Evolutionary conservation across 495 filamentous ascomycete genomes (phyloP).

Genomic region (Podospora comata): DNA sequence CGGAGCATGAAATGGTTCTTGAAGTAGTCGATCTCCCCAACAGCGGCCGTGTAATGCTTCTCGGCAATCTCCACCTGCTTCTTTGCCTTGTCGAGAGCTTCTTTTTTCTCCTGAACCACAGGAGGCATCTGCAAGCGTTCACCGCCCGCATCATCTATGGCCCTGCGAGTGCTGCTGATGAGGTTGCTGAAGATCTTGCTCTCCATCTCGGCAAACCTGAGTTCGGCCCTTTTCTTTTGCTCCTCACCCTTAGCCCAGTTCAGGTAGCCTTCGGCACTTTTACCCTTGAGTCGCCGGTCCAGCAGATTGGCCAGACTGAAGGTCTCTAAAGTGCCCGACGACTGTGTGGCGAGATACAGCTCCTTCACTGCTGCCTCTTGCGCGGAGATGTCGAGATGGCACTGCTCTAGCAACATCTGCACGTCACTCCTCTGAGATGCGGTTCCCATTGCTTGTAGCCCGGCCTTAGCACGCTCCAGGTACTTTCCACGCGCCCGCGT

Average conservation of each 20-base stretch:
- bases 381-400: constrained; percentile 26
- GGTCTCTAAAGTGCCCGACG: background rate
- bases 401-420: constrained; percentile 23
- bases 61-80: constrained; percentile 14
- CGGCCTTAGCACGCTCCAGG: constrained; percentile 13
- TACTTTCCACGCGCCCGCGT: constrained; percentile 17
- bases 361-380: constrained; percentile 26
- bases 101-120: background rate
- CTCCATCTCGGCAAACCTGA: constrained; percentile 24
- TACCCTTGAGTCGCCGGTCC: constrained; percentile 10
- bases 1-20: constrained; percentile 27
- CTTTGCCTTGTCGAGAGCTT: background rate
- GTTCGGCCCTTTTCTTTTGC: constrained; percentile 10
- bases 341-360: background rate
- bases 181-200: constrained; percentile 17
- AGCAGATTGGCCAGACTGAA: constrained; percentile 14
- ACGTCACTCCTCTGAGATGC: constrained; percentile 15
- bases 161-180: constrained; percentile 6
- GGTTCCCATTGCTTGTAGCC: background rate
- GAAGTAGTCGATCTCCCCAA: constrained; percentile 30
- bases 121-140: background rate
- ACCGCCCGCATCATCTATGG: constrained; percentile 3
- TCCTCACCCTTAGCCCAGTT: constrained; percentile 14
- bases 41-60: constrained; percentile 7
- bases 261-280: constrained; percentile 8